A percentile compares a stretch with the other conserved stretches of the same genome.
phyloP scores from a whole-genome alignment of 352 stramenopile genomes.

The Blastocystis hominis region DNA sequence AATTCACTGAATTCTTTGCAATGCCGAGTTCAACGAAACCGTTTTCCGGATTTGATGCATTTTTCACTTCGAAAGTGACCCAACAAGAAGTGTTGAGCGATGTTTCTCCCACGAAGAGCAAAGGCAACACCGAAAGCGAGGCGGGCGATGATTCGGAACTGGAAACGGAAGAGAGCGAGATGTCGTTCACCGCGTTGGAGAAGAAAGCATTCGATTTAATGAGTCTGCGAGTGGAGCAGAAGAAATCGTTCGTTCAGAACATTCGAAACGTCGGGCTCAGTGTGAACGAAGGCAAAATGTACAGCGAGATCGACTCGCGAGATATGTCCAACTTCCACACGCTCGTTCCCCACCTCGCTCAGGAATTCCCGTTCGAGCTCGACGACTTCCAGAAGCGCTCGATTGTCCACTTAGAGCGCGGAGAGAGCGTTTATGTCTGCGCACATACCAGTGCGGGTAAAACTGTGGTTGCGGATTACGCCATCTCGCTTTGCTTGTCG shows the following conservation, averaged over 20 bases:
- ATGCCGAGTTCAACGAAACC: not conserved
- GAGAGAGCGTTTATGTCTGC: slow-evolving; percentile 86
- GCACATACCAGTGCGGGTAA: slow-evolving; percentile 92
- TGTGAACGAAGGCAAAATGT: not conserved
- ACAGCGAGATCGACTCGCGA: not conserved
- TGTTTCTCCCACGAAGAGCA: too few relatives aligned
- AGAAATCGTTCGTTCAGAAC: slow-evolving; percentile 1
- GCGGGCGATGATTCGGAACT: not conserved
- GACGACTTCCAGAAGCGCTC: slow-evolving; percentile 93
- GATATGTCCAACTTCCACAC: slow-evolving; percentile 33
- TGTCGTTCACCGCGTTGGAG: not conserved
- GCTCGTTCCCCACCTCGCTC: slow-evolving; percentile 47
- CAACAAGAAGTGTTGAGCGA: not conserved
- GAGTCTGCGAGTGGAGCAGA: not conserved
- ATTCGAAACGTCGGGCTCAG: not conserved
- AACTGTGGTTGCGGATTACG: slow-evolving; percentile 94
- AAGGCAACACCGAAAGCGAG: not conserved
- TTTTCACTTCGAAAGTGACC: not conserved
- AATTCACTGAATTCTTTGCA: not conserved
- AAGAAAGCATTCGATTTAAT: not conserved
- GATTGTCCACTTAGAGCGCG: slow-evolving; percentile 80
- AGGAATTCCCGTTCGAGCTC: slow-evolving; percentile 73
- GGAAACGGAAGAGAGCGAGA: not conserved
- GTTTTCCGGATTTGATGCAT: not conserved
- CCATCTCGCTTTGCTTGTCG: slow-evolving; percentile 83